phyloP scores from a whole-genome alignment of 2,329 filamentous ascomycete genomes.

The Apiospora aurea region DNA sequence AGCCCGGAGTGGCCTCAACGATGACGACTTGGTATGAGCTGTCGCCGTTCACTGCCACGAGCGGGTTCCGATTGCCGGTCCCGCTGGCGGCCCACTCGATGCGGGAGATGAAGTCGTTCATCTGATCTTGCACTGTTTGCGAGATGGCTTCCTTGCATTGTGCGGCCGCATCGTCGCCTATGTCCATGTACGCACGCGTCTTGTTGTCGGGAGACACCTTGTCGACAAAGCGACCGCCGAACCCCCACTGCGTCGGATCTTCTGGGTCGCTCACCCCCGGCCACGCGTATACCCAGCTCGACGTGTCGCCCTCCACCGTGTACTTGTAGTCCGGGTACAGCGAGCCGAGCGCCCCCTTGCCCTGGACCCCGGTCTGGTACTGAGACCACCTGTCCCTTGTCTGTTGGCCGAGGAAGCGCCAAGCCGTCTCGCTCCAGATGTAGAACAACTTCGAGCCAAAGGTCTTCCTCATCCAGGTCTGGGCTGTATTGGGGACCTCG shows the following conservation, averaged over 20 bases:
- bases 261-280: constrained; percentile 17
- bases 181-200: not conserved
- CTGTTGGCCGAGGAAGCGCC: not conserved
- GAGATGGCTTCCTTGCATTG: not conserved
- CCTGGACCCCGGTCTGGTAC: not conserved
- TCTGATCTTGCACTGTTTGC: not conserved
- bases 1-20: not conserved
- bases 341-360: constrained; percentile 4
- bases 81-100: constrained; percentile 12
- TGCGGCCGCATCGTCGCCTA: not conserved
- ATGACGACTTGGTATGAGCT: not conserved
- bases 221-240: constrained; percentile 1
- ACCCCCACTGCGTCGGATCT: not conserved
- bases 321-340: constrained; percentile 21
- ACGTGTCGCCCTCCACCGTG: constrained; percentile 2
- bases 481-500: not conserved
- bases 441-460: constrained; percentile 17
- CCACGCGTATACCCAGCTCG: constrained; percentile 15
- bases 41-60: not conserved
- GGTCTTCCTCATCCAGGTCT: constrained; percentile 9
- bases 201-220: not conserved
- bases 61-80: not conserved
- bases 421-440: constrained; percentile 3
- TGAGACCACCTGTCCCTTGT: not conserved
- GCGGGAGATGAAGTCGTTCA: constrained; percentile 1